Base-by-base conservation (phyloP, 257 asterid species). In the Asclepias syriaca region DNA sequence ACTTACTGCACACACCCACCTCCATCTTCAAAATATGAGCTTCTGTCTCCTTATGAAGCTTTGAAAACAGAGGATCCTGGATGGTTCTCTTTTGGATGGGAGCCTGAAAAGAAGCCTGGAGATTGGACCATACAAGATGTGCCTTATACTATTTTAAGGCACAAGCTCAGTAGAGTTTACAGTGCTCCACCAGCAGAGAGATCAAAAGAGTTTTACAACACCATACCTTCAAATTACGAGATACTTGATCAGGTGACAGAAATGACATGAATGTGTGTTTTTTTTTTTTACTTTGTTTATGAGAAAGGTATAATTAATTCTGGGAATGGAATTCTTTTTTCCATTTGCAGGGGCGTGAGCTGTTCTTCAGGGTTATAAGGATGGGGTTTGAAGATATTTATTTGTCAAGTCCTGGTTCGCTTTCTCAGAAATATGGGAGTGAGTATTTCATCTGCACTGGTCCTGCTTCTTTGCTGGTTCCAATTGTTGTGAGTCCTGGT, bases 321-420 rank as follows among this genome's bases (percentile, higher is more conserved):
- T 61, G 68, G 49, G 39, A 15, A 63, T 34, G 24, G 45, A 40
- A 16, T 7, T 32, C 6, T 56, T 16, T 18, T 57, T 39, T 13
- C 64, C 22, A 24, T 82, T 51, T 75, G 0, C 89, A 91, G 96
- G 98, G 96, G 45, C 87, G 89, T 4, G 94, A 75, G 55, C 92
- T 92, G 66, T 92, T 90, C 82, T 89, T 79, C 72, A 84, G 96
- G 79, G 80, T 92, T 61, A 88, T 89, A 77, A 72, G 98, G 65
- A 87, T 92, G 89, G 98, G 96, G 5, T 92, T 80, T 63, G 90
- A 90, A 27, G 98, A 92, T 56, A 86, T 92, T 22, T 83, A 85
- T 73, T 15, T 92, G 81, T 86, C 95, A 3, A 85, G 91, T 72
- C 93, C 96, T 1, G 96, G 97, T 51, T 89, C 97, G 7, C 59